phyloP scores from a whole-genome alignment of 495 filamentous ascomycete genomes.

The Aspergillus olivimuriae region DNA sequence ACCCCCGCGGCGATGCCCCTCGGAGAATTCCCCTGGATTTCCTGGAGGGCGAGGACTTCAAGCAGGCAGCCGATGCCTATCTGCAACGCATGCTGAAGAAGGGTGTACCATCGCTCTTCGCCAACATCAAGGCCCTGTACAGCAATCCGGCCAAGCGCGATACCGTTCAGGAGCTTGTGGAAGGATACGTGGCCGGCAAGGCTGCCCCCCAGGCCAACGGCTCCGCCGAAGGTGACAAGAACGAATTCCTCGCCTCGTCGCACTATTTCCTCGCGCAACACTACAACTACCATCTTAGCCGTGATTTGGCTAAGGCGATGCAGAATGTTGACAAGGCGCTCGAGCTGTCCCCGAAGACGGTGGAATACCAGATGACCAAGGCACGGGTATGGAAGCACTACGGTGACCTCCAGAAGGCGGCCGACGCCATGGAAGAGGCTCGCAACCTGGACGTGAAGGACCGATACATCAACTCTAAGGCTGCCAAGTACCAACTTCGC shows the following conservation, averaged over 20 bases:
- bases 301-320: conserved; percentile 74
- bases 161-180: conserved; percentile 65
- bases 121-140: conserved; percentile 92
- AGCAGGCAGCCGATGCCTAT: conserved; percentile 70
- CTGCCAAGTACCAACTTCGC: conserved; percentile 92
- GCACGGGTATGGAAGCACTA: conserved; percentile 92
- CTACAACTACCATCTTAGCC: conserved; percentile 86
- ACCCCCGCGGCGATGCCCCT: conserved; percentile 77
- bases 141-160: conserved; percentile 67
- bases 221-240: conserved; percentile 42
- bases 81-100: conserved; percentile 82
- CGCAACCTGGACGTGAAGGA: conserved; percentile 79
- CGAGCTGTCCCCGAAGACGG: conserved; percentile 64
- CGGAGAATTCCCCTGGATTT: conserved; percentile 86
- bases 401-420: conserved; percentile 72
- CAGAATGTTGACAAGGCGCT: conserved; percentile 78
- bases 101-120: conserved; percentile 94
- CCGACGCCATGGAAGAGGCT: conserved; percentile 83
- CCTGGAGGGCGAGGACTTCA: conserved; percentile 77
- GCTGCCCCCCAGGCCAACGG: conserved; percentile 38
- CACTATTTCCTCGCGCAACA: conserved; percentile 94
- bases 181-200: conserved; percentile 61
- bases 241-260: conserved; percentile 62
- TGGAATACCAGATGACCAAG: conserved; percentile 93
- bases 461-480: conserved; percentile 96